phyloP scores from a whole-genome alignment of 768 basidiomycete genomes.

The Boletus vinaceobasis region DNA sequence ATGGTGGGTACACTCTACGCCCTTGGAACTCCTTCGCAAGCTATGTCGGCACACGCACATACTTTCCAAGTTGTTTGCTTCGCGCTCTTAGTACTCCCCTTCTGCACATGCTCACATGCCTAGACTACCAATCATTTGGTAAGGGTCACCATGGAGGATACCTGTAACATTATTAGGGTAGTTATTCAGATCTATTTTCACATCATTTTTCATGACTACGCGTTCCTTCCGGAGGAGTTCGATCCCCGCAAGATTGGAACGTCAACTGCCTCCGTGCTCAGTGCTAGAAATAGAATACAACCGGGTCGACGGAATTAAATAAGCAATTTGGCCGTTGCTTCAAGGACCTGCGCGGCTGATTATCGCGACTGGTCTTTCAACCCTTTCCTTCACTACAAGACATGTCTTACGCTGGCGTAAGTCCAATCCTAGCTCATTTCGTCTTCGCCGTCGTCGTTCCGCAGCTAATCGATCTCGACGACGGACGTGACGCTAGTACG shows the following conservation, averaged over 20 bases:
- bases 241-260: not conserved
- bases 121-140: conserved; percentile 10
- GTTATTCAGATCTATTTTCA: conserved; percentile 14
- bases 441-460: not conserved
- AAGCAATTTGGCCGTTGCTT: no score
- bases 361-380: conserved; percentile 1
- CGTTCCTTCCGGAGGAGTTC: no score
- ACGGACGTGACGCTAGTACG: not conserved
- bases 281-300: no score
- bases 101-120: conserved; percentile 3
- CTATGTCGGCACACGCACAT: not conserved
- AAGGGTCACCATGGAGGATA: conserved; percentile 24
- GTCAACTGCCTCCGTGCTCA: not conserved
- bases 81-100: not conserved
- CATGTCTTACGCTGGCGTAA: conserved; percentile 23
- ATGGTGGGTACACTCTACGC: not conserved
- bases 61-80: not conserved
- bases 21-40: not conserved
- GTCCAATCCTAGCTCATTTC: not conserved
- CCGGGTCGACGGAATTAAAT: no score
- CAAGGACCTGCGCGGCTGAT: not conserved
- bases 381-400: not conserved
- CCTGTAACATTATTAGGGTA: conserved; percentile 34
- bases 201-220: not conserved
- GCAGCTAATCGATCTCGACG: not conserved